Evolutionary conservation across 1,284 basidiomycete genomes (phyloP), one percentile per base, ranked within the genome.

Genomic region (Taiwanofungus camphoratus): DNA sequence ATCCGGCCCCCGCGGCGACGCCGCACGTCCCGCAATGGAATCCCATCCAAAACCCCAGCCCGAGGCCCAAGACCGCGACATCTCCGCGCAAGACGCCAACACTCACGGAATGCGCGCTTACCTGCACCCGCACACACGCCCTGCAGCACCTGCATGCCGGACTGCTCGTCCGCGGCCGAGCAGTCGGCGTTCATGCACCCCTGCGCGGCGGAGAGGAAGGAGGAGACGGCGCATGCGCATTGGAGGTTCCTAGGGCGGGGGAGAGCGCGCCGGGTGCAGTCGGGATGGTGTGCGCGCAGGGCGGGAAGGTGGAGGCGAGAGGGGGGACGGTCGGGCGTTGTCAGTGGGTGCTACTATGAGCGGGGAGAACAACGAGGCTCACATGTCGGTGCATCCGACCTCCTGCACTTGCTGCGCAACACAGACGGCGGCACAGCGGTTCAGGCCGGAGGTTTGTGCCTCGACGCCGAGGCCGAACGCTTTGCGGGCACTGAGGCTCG

Each of bases 121-220:
- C 53, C 51, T 16, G 43, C 29, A 5, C 22, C 36, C 8, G 29
- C 35, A 35, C 53, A 55, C 5, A 44, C 41, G 18, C 21, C 39
- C 41, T 48, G 36, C 15, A 55, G 41, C 23, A 34, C 35, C 16
- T 41, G 44, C 23, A 50, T 42, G 8, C 51, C 53, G 5, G 32
- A n/a, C 36, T 48, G 39, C 20, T 48, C 47, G 18, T 53, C 53
- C 8, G 34, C 38, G 3, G 48, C 23, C 11, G 41, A 41, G 41
- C 53, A 55, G 19, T 44, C 43, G 5, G 37, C 29, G 24, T 42
- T 42, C 50, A 55, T 52, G 42, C 53, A 55, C 34, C 46, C 41
- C 24, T 53, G 46, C 8, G 52, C 48, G 20, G 43, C 43, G 2
- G 50, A 43, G 32, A 53, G 32, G 45, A 55, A 55, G 8, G 50